These are phyloP conservation scores for Cladosporium sp. DNA, from an alignment of 2,329 filamentous ascomycete genomes.

Conservation along the genomic window DNA sequence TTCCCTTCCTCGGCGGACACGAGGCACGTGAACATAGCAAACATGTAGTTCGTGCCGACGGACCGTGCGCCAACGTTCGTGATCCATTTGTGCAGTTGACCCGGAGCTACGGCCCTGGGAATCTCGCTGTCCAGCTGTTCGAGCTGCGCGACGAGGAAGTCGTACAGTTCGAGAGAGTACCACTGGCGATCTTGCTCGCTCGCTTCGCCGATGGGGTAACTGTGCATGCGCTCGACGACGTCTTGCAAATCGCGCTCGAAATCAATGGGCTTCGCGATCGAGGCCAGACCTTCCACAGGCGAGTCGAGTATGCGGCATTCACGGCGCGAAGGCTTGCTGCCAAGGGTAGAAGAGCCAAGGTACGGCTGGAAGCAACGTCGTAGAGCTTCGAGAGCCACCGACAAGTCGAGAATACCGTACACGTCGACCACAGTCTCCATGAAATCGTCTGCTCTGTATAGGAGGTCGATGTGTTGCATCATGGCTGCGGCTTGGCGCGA, in stretches of 20 bases:
- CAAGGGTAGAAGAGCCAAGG: not conserved
- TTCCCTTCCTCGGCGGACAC: not conserved
- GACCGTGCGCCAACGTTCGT: slow-evolving; percentile 3
- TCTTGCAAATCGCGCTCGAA: not conserved
- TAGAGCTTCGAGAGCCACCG: not conserved
- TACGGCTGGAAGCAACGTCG: not conserved
- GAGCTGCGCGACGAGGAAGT: slow-evolving; percentile 6
- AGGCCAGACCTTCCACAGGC: not conserved
- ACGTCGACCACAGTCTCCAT: slow-evolving; percentile 5
- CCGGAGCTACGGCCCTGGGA: not conserved
- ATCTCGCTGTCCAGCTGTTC: not conserved
- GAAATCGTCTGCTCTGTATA: slow-evolving; percentile 12
- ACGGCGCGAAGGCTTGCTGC: not conserved
- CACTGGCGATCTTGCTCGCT: not conserved
- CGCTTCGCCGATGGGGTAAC: not conserved
- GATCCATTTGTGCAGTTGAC: not conserved
- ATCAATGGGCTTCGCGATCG: not conserved
- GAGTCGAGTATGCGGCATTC: not conserved
- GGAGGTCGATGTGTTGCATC: slow-evolving; percentile 9
- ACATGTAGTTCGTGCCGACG: slow-evolving; percentile 10
- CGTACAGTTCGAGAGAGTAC: slow-evolving; percentile 1
- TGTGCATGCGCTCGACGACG: not conserved
- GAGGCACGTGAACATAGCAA: slow-evolving; percentile 8
- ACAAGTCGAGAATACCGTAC: slow-evolving; percentile 4
- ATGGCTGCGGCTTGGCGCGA: not conserved